Evolutionary conservation across 2,329 filamentous ascomycete genomes (phyloP).

Genomic region (Dothideomycetes sp.): DNA sequence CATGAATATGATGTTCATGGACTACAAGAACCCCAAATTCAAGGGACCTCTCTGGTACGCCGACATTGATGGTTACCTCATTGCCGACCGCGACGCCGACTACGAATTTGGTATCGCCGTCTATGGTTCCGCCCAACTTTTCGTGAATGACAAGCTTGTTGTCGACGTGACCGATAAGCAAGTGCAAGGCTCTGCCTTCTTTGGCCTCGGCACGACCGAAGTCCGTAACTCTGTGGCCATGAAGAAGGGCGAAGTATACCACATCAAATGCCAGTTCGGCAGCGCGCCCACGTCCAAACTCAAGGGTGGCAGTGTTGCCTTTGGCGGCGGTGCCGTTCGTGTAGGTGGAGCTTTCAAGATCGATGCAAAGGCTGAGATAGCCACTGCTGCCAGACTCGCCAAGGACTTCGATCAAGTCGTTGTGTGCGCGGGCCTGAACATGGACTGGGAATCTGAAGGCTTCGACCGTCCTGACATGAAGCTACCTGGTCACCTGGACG

Average conservation of each 20-base stretch:
- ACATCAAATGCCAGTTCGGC: constrained; percentile 49
- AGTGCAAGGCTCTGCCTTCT: constrained; percentile 51
- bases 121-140: constrained; percentile 54
- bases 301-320: constrained; percentile 47
- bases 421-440: constrained; percentile 66
- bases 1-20: constrained; percentile 34
- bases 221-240: constrained; percentile 49
- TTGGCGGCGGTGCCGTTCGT: constrained; percentile 51
- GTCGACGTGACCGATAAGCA: constrained; percentile 54
- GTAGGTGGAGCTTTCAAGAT: constrained; percentile 46
- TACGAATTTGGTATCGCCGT: constrained; percentile 59
- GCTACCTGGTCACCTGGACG: constrained; percentile 50
- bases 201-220: constrained; percentile 53
- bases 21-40: constrained; percentile 35
- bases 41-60: constrained; percentile 27
- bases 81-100: constrained; percentile 47
- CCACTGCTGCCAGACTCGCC: constrained; percentile 56
- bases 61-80: constrained; percentile 44
- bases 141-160: constrained; percentile 47
- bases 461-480: constrained; percentile 52
- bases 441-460: constrained; percentile 67
- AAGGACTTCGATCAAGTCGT: constrained; percentile 65
- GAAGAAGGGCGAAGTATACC: constrained; percentile 48
- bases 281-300: constrained; percentile 58
- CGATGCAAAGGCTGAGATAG: constrained; percentile 55